Conservation (phyloP, 2,329 filamentous ascomycete species). For the Penicillium hordei region DNA sequence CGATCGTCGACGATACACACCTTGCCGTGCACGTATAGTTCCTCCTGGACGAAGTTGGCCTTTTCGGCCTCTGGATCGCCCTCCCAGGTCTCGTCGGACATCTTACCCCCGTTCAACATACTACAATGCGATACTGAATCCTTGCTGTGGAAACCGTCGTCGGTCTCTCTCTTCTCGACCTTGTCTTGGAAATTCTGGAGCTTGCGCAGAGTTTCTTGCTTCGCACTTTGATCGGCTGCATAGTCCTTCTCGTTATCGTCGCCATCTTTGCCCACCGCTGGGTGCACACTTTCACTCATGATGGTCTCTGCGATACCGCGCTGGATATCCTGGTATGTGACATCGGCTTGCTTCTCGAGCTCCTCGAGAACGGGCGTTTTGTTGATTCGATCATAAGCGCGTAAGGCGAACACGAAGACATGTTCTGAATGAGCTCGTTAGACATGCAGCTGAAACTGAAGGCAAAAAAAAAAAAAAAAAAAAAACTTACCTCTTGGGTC, state of each 20-base stretch:
- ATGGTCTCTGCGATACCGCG: slow-evolving; percentile 85
- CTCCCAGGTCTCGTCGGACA: slow-evolving; percentile 73
- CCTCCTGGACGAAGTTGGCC: slow-evolving; percentile 88
- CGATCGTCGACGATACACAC: slow-evolving; percentile 78
- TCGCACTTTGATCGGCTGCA: slow-evolving; percentile 33
- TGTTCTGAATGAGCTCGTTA: slow-evolving; percentile 53
- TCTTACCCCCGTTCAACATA: slow-evolving; percentile 68
- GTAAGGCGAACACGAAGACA: slow-evolving; percentile 91
- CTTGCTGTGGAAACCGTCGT: slow-evolving; percentile 32
- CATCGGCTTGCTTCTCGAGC: slow-evolving; percentile 76
- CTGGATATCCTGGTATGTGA: slow-evolving; percentile 83
- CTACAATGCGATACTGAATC: slow-evolving; percentile 73
- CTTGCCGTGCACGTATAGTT: slow-evolving; percentile 93
- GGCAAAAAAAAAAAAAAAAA: background rate
- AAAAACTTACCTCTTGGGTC: slow-evolving; percentile 58
- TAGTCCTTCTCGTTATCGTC: slow-evolving; percentile 43
- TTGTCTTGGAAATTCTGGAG: slow-evolving; percentile 38
- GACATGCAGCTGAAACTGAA: background rate
- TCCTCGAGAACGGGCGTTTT: slow-evolving; percentile 71
- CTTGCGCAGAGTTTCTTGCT: slow-evolving; percentile 36
- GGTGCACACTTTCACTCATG: slow-evolving; percentile 71
- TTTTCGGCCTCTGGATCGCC: slow-evolving; percentile 73
- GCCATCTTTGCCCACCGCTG: slow-evolving; percentile 46
- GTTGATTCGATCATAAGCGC: slow-evolving; percentile 90
- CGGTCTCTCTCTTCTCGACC: slow-evolving; percentile 34